Percentiles rank a stretch among this genome's conserved stretches.
Conservation (phyloP, 495 filamentous ascomycete species). For the Penicilliopsis zonata region DNA sequence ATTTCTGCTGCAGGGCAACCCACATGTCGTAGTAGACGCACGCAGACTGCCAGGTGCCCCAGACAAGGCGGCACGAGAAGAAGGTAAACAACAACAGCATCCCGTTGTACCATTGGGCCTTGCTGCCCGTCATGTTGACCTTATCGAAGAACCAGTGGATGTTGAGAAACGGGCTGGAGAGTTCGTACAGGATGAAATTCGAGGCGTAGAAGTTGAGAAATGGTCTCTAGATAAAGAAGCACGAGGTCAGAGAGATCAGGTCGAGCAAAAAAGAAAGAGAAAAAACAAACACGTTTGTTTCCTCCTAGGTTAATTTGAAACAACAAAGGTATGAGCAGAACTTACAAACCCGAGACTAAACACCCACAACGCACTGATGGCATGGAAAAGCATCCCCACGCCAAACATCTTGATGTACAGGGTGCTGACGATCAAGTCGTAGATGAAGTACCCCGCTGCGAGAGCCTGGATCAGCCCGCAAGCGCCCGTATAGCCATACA, state of each 20-base stretch:
- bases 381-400: constrained; percentile 79
- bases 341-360: constrained; percentile 89
- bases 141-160: constrained; percentile 99
- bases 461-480: constrained; percentile 72
- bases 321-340: constrained; percentile 8
- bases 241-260: not conserved
- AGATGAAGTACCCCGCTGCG: constrained; percentile 91
- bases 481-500: constrained; percentile 84
- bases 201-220: constrained; percentile 89
- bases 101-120: constrained; percentile 76
- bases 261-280: not conserved
- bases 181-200: constrained; percentile 94
- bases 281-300: not conserved
- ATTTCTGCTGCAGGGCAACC: constrained; percentile 41
- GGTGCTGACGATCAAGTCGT: constrained; percentile 71
- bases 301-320: constrained; percentile 2
- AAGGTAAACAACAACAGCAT: constrained; percentile 54
- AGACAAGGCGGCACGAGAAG: constrained; percentile 80
- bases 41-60: constrained; percentile 75
- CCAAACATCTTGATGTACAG: constrained; percentile 72
- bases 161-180: constrained; percentile 86
- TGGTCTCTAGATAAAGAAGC: constrained; percentile 47
- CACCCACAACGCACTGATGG: constrained; percentile 69
- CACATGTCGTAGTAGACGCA: constrained; percentile 75
- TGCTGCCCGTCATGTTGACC: constrained; percentile 80